Evolutionary conservation across 2,329 filamentous ascomycete species (phyloP), one percentile per base, ranked within the genome.

Genomic region (Phaeosphaeriaceae sp.): DNA sequence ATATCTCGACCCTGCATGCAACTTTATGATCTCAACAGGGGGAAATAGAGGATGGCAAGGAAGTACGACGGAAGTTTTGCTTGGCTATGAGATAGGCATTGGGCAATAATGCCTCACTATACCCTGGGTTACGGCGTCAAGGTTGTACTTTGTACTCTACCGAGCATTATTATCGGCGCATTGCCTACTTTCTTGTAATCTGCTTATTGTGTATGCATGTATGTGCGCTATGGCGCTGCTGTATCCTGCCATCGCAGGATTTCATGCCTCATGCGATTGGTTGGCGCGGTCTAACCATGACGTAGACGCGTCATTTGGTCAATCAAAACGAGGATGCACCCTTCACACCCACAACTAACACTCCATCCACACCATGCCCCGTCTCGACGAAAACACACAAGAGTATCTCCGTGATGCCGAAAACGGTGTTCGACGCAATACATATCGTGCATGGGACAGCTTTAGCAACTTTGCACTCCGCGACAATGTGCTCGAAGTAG

Each of bases 11-110:
- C 89, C 89, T 4, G 89, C 90, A 0, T 93, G 90, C 69, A 83
- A 86, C 15, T 97, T 92, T 68, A 93, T 99, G 88, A 83, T 99
- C 28, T 93, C 90, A 2, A 90, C 91, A 0, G 92, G 90, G 4
- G 94, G 94, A 0, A 97, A 94, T 54, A 79, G 94, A 54, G 94
- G 94, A 1, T 99, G 94, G 94, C 94, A 97, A 72, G 94, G 94
- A 1, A 86, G 83, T 16, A 87, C 83, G 29, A 97, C 94, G 0
- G 94, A 99, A 76, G 91, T 94, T 0, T 73, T 99, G 52, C 84
- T 99, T 46, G 94, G 94, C 13, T 99, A 99, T 73, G 94, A 99
- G 76, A 96, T 99, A 60, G 78, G 77, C 8, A 78, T 83, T 53
- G 64, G 63, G 17, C 48, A 60, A 7, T 72, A 57, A 61, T 39